Evolutionary conservation across 2,329 filamentous ascomycete genomes (phyloP), one percentile per base, ranked within the genome.

Genomic region (Aspergillus puulaauensis): DNA sequence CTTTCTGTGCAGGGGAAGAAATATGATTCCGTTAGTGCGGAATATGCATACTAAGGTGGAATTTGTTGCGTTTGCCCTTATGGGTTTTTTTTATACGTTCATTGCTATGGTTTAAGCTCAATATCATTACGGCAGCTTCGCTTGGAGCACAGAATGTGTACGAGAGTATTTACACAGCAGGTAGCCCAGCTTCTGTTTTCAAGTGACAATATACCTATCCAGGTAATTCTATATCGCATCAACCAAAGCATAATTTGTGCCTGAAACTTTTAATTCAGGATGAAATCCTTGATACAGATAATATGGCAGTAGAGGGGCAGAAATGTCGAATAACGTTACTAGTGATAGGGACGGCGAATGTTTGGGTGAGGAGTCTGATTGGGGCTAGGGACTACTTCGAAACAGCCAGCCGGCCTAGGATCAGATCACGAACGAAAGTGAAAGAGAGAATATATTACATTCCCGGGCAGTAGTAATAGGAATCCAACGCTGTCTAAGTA

Each of bases 401-500:
- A 37, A 37, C 15, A 37, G 1, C 35, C 35, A n/a, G 35, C 12
- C 15, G 15, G 35, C 15, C 35, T n/a, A 37, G 6, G 14, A n/a
- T 5, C 35, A n/a, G 35, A 31, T 11, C 27, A 48, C 2, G 33
- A 14, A 50, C 3, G n/a, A 12, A 9, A 24, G 41, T 41, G n/a
- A 51, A 31, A 27, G 37, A 31, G 27, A 31, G 27, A 31, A 31
- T 31, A 31, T 9, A 31, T 31, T 51, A 51, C 23, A 50, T 49
- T 24, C 17, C 31, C 17, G 9, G 15, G 35, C 48, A 43, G 31
- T 41, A 51, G 12, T 17, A 46, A 27, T 31, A 41, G 23, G 37
- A 50, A 17, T 39, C 33, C 48, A 51, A 63, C 62, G 61, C 62
- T 61, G 51, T 64, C 62, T 63, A 64, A 31, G 9, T 31, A 31